Percentiles rank a stretch among this genome's conserved stretches.
Conservation (phyloP, 345 rosid species). For the Corchorus olitorius region DNA sequence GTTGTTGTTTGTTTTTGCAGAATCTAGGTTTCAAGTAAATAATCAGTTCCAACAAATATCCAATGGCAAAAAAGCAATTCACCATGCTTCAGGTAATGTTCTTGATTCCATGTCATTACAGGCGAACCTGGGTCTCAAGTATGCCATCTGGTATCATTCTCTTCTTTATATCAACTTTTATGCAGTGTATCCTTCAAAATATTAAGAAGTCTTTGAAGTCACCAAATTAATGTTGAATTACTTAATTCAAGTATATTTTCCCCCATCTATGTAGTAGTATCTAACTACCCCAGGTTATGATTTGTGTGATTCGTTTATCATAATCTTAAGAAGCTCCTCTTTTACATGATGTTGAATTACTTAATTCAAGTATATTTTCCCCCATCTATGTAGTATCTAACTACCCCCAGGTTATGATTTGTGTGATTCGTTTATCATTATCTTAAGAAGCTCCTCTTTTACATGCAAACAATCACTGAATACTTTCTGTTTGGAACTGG, state of each 20-base stretch:
- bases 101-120: too few relatives aligned
- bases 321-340: neutral
- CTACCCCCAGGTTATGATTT: too few relatives aligned
- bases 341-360: too few relatives aligned
- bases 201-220: constrained; percentile 55
- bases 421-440: too few relatives aligned
- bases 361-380: too few relatives aligned
- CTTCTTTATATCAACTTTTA: constrained; percentile 70
- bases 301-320: neutral
- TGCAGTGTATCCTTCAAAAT: constrained; percentile 79
- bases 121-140: constrained; percentile 79
- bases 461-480: neutral
- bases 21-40: neutral
- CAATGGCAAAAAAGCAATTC: too few relatives aligned
- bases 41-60: too few relatives aligned
- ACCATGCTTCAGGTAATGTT: too few relatives aligned
- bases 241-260: neutral
- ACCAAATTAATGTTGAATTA: constrained; percentile 30
- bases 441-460: too few relatives aligned
- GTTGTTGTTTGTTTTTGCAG: neutral
- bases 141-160: constrained; percentile 73
- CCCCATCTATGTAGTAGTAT: neutral
- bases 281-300: neutral
- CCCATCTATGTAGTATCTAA: too few relatives aligned
- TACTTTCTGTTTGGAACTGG: too few relatives aligned